A percentile compares a stretch with the other conserved stretches of the same genome.
Evolutionary conservation across 805 yeast species (phyloP).

Genomic region (Metschnikowia gruessii): DNA sequence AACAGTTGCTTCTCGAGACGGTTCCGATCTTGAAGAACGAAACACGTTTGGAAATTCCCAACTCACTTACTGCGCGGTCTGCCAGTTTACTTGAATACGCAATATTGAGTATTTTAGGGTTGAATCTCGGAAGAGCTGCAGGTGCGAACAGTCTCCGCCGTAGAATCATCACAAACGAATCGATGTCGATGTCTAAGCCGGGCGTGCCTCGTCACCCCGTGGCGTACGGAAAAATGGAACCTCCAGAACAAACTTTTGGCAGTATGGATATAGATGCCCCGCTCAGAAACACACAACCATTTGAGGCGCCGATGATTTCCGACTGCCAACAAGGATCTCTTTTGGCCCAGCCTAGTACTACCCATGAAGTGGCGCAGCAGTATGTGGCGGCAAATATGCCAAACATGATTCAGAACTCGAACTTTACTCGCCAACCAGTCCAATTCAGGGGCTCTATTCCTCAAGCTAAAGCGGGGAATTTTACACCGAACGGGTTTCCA

Average conservation of each 20-base stretch:
- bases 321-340: too few relatives aligned
- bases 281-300: background rate
- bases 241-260: background rate
- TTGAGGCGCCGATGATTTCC: too few relatives aligned
- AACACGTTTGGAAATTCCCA: constrained; percentile 50
- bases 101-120: constrained; percentile 58
- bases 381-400: too few relatives aligned
- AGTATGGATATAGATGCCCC: background rate
- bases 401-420: too few relatives aligned
- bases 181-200: constrained; percentile 10
- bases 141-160: constrained; percentile 6
- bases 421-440: too few relatives aligned
- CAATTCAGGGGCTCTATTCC: too few relatives aligned
- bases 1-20: constrained; percentile 49
- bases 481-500: too few relatives aligned
- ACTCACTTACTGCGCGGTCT: constrained; percentile 52
- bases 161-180: constrained; percentile 8
- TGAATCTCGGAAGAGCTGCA: constrained; percentile 33
- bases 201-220: background rate
- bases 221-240: background rate
- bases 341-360: too few relatives aligned
- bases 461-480: too few relatives aligned
- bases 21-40: constrained; percentile 51
- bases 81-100: constrained; percentile 56
- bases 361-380: too few relatives aligned